Base-by-base conservation (phyloP, 208 protist genomes). In the Angomonas ambiguus region DNA sequence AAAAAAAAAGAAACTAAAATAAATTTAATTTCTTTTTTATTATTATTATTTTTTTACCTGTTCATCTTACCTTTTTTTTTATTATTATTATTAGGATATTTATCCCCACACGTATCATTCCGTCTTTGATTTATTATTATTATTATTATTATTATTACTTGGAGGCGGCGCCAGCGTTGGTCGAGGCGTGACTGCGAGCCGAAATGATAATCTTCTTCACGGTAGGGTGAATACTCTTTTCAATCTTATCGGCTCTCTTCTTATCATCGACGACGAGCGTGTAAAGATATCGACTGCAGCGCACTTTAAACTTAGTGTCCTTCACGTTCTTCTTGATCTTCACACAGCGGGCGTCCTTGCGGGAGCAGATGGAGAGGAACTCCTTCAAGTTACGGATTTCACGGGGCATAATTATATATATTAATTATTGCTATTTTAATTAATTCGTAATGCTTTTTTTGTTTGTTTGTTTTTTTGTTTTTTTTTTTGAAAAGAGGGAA, bases 371-470 rank as follows among this genome's bases (percentile, higher is more conserved):
- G 67, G 87, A 74, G 72, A 97, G 85, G 77, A 97, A 97, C 83
- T 95, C 82, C 89, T 97, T 97, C 65, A 97, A 75, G 63, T 92
- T 88, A 74, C 92, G 91, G 68, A 97, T 93, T 69, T 97, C 92
- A 71, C 87, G 83, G 53, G 91, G 91, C 91, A 96, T 45, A 45
- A 16, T n/a, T 45, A 45, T 45, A 45, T 45, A 45, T 45, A 45
- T 45, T 45, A n/a, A 8, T 45, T n/a, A 45, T n/a, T n/a, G n/a
- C n/a, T n/a, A n/a, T n/a, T n/a, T n/a, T n/a, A n/a, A n/a, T n/a
- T n/a, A n/a, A n/a, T n/a, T n/a, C n/a, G n/a, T n/a, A n/a, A n/a
- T n/a, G n/a, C n/a, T n/a, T n/a, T n/a, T n/a, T n/a, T n/a, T n/a
- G n/a, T n/a, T n/a, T n/a, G n/a, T n/a, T n/a, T n/a, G n/a, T n/a